Evolutionary conservation across 2,329 filamentous ascomycete genomes (phyloP).

Genomic region (Phaeosphaeria sp.): DNA sequence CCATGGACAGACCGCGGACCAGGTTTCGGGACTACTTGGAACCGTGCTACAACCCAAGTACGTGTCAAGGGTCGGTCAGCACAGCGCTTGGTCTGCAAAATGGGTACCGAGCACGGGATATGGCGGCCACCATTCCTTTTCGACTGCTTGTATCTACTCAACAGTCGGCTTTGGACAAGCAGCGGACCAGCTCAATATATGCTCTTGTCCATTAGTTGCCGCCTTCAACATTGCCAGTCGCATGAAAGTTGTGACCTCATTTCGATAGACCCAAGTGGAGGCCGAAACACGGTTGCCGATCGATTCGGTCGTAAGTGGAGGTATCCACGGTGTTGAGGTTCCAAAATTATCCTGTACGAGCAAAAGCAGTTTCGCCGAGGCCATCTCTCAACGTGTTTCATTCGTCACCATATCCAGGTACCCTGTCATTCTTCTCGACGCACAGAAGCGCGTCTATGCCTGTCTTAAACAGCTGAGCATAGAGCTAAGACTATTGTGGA

Average conservation of each 20-base stretch:
- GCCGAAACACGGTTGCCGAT: background rate
- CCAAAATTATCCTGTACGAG: background rate
- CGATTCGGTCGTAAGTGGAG: background rate
- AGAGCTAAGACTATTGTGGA: background rate
- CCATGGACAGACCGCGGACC: background rate
- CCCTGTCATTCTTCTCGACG: background rate
- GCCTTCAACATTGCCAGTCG: background rate
- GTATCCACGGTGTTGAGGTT: background rate
- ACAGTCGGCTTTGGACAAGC: background rate
- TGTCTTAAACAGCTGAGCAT: background rate
- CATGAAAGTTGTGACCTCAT: background rate
- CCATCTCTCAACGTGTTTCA: background rate
- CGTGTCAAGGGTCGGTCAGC: background rate
- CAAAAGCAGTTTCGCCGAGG: background rate
- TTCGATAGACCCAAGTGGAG: background rate
- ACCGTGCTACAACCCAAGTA: background rate
- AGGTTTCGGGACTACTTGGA: background rate
- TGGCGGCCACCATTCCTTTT: background rate
- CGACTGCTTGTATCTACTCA: background rate
- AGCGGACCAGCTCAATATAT: background rate
- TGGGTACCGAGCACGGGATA: background rate
- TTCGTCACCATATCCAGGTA: background rate
- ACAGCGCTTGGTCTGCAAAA: background rate
- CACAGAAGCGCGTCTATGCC: background rate
- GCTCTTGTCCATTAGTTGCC: background rate